phyloP scores from a whole-genome alignment of 2,329 filamentous ascomycete species.

The Pezicula radicicola region DNA sequence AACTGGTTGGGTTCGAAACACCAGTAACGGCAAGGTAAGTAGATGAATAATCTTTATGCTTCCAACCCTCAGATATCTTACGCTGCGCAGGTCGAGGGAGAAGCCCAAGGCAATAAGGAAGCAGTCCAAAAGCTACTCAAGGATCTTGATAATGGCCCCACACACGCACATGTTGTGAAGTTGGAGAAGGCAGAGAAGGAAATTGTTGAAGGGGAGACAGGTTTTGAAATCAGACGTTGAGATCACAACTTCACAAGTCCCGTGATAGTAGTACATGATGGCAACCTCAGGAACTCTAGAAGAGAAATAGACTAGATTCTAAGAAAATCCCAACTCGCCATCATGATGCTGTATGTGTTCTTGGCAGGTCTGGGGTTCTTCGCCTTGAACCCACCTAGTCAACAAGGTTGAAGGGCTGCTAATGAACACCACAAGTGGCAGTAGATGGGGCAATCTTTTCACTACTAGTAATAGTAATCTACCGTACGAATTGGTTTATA shows the following conservation, averaged over 20 bases:
- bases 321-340: no score
- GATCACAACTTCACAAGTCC: neutral
- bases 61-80: neutral
- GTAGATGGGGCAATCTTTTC: no score
- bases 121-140: conserved; percentile 68
- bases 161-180: conserved; percentile 68
- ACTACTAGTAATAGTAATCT: no score
- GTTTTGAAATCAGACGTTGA: conserved; percentile 50
- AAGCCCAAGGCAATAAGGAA: conserved; percentile 74
- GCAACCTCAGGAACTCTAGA: no score
- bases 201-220: conserved; percentile 61
- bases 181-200: conserved; percentile 68
- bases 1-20: conserved; percentile 63
- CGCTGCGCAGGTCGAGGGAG: conserved; percentile 71
- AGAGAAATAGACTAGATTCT: no score
- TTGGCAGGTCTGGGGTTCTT: no score
- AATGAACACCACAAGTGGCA: no score
- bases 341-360: no score
- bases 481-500: no score
- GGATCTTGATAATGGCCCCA: conserved; percentile 72
- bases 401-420: no score
- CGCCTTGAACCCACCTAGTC: no score
- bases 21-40: conserved; percentile 49
- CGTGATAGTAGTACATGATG: no score
- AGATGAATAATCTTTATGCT: neutral